Evolutionary conservation across 257 asterid genomes (phyloP).

Genomic region (Lavandula angustifolia): DNA sequence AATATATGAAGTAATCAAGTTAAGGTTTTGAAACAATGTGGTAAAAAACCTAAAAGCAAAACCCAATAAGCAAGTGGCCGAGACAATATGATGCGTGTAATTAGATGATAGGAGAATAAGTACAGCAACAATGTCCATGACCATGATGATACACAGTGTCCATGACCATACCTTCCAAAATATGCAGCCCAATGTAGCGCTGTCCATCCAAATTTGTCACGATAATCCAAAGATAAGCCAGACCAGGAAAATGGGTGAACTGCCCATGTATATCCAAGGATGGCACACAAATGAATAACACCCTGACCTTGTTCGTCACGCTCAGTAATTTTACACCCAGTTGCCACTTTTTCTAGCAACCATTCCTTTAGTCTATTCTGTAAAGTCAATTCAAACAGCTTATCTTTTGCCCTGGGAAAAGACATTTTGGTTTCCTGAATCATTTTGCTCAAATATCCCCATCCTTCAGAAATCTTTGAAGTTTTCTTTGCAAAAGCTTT

Average conservation of each 20-base stretch:
- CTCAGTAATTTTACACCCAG: conserved; percentile 62
- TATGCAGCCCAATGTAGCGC: conserved; percentile 98
- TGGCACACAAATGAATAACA: conserved; percentile 91
- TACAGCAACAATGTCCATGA: conserved; percentile 18
- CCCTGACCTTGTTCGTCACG: conserved; percentile 93
- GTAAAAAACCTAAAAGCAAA: background rate
- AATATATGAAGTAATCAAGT: conserved; percentile 20
- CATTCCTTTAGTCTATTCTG: conserved; percentile 73
- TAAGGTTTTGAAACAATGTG: conserved; percentile 7
- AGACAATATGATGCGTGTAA: conserved; percentile 3
- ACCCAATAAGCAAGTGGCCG: background rate
- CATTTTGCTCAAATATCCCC: conserved; percentile 57
- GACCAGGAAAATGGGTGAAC: conserved; percentile 76
- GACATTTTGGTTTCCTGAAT: conserved; percentile 54
- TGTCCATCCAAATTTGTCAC: conserved; percentile 96
- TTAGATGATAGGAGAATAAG: conserved; percentile 14
- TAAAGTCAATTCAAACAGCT: conserved; percentile 72
- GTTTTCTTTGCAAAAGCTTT: conserved; percentile 59
- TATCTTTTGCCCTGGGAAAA: conserved; percentile 67
- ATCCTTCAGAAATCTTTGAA: conserved; percentile 49
- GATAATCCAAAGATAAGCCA: conserved; percentile 83
- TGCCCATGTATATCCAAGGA: conserved; percentile 93
- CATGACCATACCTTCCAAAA: conserved; percentile 72
- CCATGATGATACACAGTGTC: conserved; percentile 19
- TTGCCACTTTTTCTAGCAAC: conserved; percentile 73